Evolutionary conservation across 2,329 filamentous ascomycete species (phyloP).

Genomic region (Ampelomyces quisqualis): DNA sequence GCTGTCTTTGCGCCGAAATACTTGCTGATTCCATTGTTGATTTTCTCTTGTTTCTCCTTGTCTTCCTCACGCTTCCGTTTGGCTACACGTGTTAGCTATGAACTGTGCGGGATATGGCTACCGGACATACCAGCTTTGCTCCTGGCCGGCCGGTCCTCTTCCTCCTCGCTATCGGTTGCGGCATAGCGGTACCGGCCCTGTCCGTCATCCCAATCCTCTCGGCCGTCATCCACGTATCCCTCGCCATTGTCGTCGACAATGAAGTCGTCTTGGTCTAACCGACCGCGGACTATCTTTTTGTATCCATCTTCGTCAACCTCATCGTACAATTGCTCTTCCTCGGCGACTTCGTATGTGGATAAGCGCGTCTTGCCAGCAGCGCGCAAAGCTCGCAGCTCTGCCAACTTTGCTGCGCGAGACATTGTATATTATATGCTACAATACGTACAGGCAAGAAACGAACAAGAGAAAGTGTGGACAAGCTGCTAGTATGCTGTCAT

Average conservation of each 20-base stretch:
- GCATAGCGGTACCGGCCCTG: conserved; percentile 65
- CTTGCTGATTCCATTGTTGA: conserved; percentile 88
- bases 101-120: no score
- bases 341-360: conserved; percentile 80
- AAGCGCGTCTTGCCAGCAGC: conserved; percentile 89
- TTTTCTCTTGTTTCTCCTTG: conserved; percentile 78
- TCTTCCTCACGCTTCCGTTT: conserved; percentile 90
- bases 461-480: conserved; percentile 14
- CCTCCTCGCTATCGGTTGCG: conserved; percentile 70
- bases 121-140: conserved; percentile 61
- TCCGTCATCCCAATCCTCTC: conserved; percentile 70
- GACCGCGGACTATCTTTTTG: conserved; percentile 88
- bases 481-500: conserved; percentile 14
- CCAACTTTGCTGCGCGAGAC: conserved; percentile 50
- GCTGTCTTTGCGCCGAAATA: conserved; percentile 82
- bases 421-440: conserved; percentile 27
- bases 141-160: conserved; percentile 62
- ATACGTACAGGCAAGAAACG: conserved; percentile 12
- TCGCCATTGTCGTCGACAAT: conserved; percentile 98
- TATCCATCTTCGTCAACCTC: conserved; percentile 96
- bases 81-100: conserved; percentile 51
- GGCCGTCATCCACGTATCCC: conserved; percentile 93
- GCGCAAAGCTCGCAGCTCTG: conserved; percentile 80
- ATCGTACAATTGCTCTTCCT: conserved; percentile 85
- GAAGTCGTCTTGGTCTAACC: conserved; percentile 93